Conservation (phyloP, 2,329 filamentous ascomycete genomes). For the Lizonia empirigonia region DNA sequence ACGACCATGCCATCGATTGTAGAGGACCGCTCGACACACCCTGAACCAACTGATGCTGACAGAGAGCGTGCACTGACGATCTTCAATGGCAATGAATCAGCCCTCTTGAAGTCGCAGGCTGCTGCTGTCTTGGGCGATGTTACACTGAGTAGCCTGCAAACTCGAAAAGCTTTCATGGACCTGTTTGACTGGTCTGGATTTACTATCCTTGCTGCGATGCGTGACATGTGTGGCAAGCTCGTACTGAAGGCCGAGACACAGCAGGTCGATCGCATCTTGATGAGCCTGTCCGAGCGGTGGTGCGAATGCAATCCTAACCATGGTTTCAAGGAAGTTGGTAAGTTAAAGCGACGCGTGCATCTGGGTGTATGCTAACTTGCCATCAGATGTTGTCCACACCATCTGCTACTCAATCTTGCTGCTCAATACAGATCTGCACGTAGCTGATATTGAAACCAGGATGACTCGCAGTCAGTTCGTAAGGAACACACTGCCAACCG, state of each 20-base stretch:
- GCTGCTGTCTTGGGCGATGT: constrained; percentile 86
- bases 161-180: constrained; percentile 84
- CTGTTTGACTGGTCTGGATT: constrained; percentile 84
- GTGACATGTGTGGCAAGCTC: constrained; percentile 80
- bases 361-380: constrained; percentile 37
- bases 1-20: constrained; percentile 43
- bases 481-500: constrained; percentile 93
- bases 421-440: constrained; percentile 92
- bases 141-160: constrained; percentile 57
- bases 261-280: constrained; percentile 92
- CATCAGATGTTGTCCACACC: constrained; percentile 86
- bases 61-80: constrained; percentile 79
- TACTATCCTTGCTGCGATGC: constrained; percentile 78
- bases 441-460: constrained; percentile 93
- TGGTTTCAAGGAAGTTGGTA: constrained; percentile 87
- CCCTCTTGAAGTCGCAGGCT: constrained; percentile 77
- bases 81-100: constrained; percentile 82
- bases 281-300: constrained; percentile 88
- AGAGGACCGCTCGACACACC: constrained; percentile 35
- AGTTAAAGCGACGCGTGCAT: constrained; percentile 40
- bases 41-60: constrained; percentile 68
- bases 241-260: constrained; percentile 91
- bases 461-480: constrained; percentile 96
- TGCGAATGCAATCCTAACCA: constrained; percentile 91
- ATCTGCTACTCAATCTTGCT: constrained; percentile 96